Percentiles rank a stretch among this genome's conserved stretches.
These are phyloP conservation scores for Penicillium sp. DNA, from an alignment of 2,329 filamentous ascomycete species.

Conservation along the genomic window DNA sequence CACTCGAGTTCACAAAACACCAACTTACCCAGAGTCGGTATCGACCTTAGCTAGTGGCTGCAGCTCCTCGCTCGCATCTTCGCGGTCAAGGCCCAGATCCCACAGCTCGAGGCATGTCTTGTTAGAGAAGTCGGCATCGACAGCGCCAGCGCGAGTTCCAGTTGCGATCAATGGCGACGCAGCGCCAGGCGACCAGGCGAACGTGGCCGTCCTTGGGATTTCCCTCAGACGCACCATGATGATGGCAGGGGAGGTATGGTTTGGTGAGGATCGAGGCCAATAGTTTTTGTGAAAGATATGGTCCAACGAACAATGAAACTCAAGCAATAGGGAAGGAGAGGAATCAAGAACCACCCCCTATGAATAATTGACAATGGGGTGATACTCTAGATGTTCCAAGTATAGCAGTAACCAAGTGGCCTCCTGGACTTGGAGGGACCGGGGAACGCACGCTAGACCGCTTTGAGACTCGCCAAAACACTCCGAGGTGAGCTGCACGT, in stretches of 20 bases:
- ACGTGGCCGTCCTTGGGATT: conserved; percentile 93
- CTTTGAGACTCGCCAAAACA: conserved; percentile 37
- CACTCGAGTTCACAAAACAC: neutral
- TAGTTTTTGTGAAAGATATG: conserved; percentile 14
- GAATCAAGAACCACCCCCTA: conserved; percentile 30
- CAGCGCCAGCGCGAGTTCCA: conserved; percentile 89
- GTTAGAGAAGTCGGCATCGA: conserved; percentile 96
- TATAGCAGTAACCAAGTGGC: conserved; percentile 42
- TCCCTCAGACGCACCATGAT: conserved; percentile 94
- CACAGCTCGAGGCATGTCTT: conserved; percentile 95
- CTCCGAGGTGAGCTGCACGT: conserved; percentile 30
- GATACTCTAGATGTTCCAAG: conserved; percentile 27
- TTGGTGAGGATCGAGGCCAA: conserved; percentile 22
- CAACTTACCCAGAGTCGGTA: conserved; percentile 79
- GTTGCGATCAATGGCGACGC: conserved; percentile 82
- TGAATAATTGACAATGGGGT: conserved; percentile 31
- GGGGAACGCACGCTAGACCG: conserved; percentile 33
- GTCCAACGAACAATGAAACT: conserved; percentile 20
- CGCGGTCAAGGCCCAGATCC: conserved; percentile 82
- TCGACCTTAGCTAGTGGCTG: conserved; percentile 79
- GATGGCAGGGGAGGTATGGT: conserved; percentile 27
- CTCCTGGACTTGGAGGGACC: conserved; percentile 38
- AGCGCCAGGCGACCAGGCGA: conserved; percentile 88
- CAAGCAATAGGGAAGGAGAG: conserved; percentile 11
- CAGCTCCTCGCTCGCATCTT: conserved; percentile 75